Percentiles rank a stretch among this genome's conserved stretches.
Evolutionary conservation across 2,329 filamentous ascomycete species (phyloP).

Genomic region (Ceratocystiopsis sp.): DNA sequence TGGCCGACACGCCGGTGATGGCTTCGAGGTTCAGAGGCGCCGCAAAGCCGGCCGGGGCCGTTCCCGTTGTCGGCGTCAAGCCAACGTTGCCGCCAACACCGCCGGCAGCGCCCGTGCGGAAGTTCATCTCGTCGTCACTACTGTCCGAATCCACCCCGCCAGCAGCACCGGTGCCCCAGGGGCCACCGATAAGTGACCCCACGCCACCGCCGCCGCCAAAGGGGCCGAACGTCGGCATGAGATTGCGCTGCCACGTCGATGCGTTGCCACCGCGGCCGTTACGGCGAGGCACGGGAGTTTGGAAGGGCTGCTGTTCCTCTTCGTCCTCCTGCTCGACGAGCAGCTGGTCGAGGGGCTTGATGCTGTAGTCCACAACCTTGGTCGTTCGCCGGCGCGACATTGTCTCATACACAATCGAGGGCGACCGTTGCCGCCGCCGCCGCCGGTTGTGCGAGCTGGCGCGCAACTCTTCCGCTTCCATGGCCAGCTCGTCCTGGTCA

Average conservation of each 20-base stretch:
- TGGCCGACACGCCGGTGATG: constrained; percentile 23
- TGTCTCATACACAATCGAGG: constrained; percentile 43
- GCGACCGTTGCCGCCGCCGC: constrained; percentile 33
- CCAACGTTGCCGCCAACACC: constrained; percentile 39
- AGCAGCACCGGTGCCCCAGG: constrained; percentile 55
- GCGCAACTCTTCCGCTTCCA: constrained; percentile 46
- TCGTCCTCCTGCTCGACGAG: constrained; percentile 63
- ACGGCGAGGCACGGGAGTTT: constrained; percentile 51
- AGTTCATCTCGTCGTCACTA: constrained; percentile 70
- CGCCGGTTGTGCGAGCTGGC: constrained; percentile 33
- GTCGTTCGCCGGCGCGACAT: constrained; percentile 33
- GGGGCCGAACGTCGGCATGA: constrained; percentile 82
- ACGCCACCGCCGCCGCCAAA: constrained; percentile 74
- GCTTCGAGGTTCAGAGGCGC: constrained; percentile 22
- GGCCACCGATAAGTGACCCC: constrained; percentile 54
- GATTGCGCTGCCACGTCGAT: constrained; percentile 53
- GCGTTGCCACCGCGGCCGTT: constrained; percentile 44
- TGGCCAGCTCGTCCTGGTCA: constrained; percentile 46
- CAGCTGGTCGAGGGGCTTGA: constrained; percentile 57
- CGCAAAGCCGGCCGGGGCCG: constrained; percentile 11
- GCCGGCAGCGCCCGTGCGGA: constrained; percentile 25
- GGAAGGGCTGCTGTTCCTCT: constrained; percentile 35
- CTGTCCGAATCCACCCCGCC: constrained; percentile 85
- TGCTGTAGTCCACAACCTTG: constrained; percentile 69
- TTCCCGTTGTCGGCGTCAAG: constrained; percentile 37